phyloP scores from a whole-genome alignment of 1,284 basidiomycete genomes.

The Neonothopanus nambi region DNA sequence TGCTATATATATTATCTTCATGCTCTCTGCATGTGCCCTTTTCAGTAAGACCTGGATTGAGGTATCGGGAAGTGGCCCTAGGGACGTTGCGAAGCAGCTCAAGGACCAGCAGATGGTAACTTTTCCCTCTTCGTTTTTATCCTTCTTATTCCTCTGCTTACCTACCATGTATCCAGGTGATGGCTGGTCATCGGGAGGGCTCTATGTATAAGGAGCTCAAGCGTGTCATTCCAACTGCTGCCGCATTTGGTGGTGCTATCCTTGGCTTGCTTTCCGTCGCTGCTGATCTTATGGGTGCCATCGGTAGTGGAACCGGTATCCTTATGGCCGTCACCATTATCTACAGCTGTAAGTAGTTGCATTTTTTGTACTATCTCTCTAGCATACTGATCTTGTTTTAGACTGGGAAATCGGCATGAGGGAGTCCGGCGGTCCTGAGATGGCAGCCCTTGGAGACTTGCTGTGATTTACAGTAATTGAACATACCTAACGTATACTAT shows the following conservation, averaged over 20 bases:
- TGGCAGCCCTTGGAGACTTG: conserved; percentile 71
- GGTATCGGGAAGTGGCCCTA: conserved; percentile 92
- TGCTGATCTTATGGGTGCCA: conserved; percentile 95
- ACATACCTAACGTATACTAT: too few relatives aligned
- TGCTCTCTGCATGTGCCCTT: conserved; percentile 91
- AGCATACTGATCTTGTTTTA: conserved; percentile 26
- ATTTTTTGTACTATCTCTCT: conserved; percentile 2
- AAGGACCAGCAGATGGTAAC: conserved; percentile 96
- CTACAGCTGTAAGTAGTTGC: conserved; percentile 75
- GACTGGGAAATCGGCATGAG: conserved; percentile 81
- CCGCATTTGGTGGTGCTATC: conserved; percentile 95
- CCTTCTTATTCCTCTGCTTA: neutral
- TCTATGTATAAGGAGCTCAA: conserved; percentile 99
- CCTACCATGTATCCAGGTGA: conserved; percentile 56
- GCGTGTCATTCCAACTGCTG: conserved; percentile 95
- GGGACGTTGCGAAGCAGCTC: conserved; percentile 96
- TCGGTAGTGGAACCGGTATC: conserved; percentile 97
- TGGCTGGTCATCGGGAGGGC: conserved; percentile 96
- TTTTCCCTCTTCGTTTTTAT: neutral
- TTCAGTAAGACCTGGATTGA: conserved; percentile 99
- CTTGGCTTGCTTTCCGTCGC: conserved; percentile 92
- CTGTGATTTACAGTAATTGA: conserved; percentile 27
- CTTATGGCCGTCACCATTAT: conserved; percentile 98
- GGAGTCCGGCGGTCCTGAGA: conserved; percentile 74
- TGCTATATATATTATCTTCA: conserved; percentile 89